A percentile compares a stretch with the other conserved stretches of the same genome.
Evolutionary conservation across 352 stramenopile genomes (phyloP).

Genomic region (Pythium pyrilobum): DNA sequence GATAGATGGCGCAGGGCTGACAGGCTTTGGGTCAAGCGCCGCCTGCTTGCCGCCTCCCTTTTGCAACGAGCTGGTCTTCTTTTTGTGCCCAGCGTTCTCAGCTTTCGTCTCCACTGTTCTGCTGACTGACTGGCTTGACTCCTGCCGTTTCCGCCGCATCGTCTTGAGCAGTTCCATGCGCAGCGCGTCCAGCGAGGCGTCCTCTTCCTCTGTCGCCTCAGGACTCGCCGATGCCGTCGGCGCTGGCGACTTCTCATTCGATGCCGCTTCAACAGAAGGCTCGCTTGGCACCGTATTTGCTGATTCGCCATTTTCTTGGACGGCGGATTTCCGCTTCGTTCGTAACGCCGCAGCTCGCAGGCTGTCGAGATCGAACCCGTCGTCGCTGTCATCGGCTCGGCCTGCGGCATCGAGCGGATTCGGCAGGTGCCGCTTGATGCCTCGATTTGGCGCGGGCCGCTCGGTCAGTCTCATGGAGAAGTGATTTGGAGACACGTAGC

Average conservation of each 20-base stretch:
- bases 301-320: too few relatives aligned
- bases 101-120: not conserved
- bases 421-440: constrained; percentile 8
- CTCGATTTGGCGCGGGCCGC: not conserved
- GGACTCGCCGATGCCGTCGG: not conserved
- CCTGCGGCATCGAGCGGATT: not conserved
- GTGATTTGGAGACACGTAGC: constrained; percentile 10
- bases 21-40: too few relatives aligned
- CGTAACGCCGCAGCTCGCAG: constrained; percentile 60
- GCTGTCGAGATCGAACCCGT: constrained; percentile 52
- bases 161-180: constrained; percentile 6
- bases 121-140: not conserved
- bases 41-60: too few relatives aligned
- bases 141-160: constrained; percentile 1
- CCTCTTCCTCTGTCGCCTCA: not conserved
- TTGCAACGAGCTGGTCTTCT: not conserved
- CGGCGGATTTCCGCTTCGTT: constrained; percentile 49
- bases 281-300: too few relatives aligned
- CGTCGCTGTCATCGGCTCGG: not conserved
- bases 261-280: too few relatives aligned
- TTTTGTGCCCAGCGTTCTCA: not conserved
- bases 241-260: too few relatives aligned
- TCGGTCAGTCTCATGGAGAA: not conserved
- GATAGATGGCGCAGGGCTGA: too few relatives aligned
- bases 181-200: constrained; percentile 9